Percentiles rank a stretch among this genome's conserved stretches.
phyloP scores from a whole-genome alignment of 2,329 filamentous ascomycete genomes.

The Fusarium clavum region DNA sequence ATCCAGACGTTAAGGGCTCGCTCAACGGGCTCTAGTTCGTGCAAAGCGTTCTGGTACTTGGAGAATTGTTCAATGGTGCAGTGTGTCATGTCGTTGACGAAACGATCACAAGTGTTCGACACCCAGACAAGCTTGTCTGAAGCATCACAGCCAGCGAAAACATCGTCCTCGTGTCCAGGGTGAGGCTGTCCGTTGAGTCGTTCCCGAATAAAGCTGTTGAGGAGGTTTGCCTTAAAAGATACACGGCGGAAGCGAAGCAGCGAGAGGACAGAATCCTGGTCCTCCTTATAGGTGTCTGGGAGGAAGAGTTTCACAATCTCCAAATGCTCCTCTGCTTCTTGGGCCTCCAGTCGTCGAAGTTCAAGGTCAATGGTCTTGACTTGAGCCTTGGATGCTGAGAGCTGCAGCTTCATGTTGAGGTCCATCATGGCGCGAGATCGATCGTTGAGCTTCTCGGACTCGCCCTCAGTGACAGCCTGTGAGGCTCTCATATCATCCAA shows the following conservation, averaged over 20 bases:
- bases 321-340: constrained; percentile 89
- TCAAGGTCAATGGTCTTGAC: constrained; percentile 95
- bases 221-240: constrained; percentile 85
- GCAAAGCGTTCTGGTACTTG: constrained; percentile 80
- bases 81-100: constrained; percentile 81
- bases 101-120: constrained; percentile 83
- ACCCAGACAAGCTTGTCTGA: constrained; percentile 90
- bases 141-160: constrained; percentile 83
- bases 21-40: constrained; percentile 93
- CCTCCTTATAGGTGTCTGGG: constrained; percentile 82
- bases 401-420: constrained; percentile 92
- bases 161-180: constrained; percentile 79
- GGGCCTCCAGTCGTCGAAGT: constrained; percentile 84
- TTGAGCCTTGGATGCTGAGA: constrained; percentile 90
- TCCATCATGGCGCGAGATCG: constrained; percentile 96
- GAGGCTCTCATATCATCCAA: constrained; percentile 93
- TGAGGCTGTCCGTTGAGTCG: constrained; percentile 75
- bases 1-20: constrained; percentile 89
- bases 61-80: constrained; percentile 84
- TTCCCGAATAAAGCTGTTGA: constrained; percentile 83
- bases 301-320: constrained; percentile 90
- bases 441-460: constrained; percentile 89
- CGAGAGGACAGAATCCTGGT: constrained; percentile 88
- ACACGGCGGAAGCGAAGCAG: constrained; percentile 89
- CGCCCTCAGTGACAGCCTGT: constrained; percentile 90